Base-by-base conservation (phyloP, 208 protist genomes). In the Herpetomonas samuelpessoai region DNA sequence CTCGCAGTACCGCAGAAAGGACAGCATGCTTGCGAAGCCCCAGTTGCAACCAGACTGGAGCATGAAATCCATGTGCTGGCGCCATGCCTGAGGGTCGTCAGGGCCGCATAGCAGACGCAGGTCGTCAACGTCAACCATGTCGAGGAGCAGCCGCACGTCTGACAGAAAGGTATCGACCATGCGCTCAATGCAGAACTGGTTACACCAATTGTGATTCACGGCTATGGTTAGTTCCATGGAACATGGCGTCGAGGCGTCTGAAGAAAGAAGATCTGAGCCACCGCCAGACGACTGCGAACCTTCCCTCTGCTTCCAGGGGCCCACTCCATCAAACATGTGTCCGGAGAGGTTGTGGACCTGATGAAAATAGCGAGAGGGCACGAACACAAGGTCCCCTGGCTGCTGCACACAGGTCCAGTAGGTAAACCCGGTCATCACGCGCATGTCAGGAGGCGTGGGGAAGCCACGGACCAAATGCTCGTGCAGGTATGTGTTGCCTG, bases 141-240 rank as follows among this genome's bases (percentile, higher is more conserved):
- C 35, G 4, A 30, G 41, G 24, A 96, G 68, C 2, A 52, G 55
- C 7, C 46, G 55, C 2, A 76, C 82, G 39, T 93, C 81, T 2
- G 54, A 44, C 35, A 82, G 70, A 39, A 93, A 86, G 0, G 74
- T 49, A 0, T 44, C 24, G 28, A 79, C 65, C 83, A 95, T 90
- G 14, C 47, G 25, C 39, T 70, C 74, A 10, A 92, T 57, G 49
- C 81, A 88, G 65, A 75, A 87, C 27, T 68, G 57, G 61, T 89
- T 93, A 58, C 81, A 88, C 89, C 89, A 96, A 60, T 96, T 96
- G 72, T 96, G 89, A 56, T 96, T 96, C 18, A 93, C 30, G 14
- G 89, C 76, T n/a, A 88, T 74, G 24, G 79, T 75, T 25, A 93
- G 65, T 49, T 50, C 48, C 26, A 80, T 65, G 10, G 44, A 48